Base-by-base conservation (phyloP, 1,284 basidiomycete genomes). In the Athelia sp. region DNA sequence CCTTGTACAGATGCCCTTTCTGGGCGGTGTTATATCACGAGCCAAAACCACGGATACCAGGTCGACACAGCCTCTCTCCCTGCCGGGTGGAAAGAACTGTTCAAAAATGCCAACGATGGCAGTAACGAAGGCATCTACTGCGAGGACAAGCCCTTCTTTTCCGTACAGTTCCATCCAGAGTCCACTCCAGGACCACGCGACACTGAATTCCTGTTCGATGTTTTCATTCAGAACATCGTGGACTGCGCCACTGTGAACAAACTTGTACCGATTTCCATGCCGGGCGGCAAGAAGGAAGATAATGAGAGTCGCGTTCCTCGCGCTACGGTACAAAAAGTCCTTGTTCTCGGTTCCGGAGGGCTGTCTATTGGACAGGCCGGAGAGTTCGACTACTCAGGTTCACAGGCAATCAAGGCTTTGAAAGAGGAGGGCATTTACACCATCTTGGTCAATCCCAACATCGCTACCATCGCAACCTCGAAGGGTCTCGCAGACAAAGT, bases 91-190 rank as follows among this genome's bases (percentile, higher is more conserved):
- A 87, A 87, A 64, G 92, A 95, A 63, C 76, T 99, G 23, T 99
- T 98, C 76, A 78, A 79, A 62, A 99, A 99, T 64, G 96, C 97
- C 51, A 99, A 99, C 72, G 97, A 99, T 63, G 83, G 82, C 51
- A 94, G 90, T 62, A 99, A 99, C 69, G 97, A 99, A 69, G 97
- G 97, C 60, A 97, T 99, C 62, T 97, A 94, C 73, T 93, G 82
- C 67, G 84, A 87, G 56, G 81, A 84, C 63, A 89, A 87, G 58
- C 96, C 96, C 1, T 97, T 92, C 78, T 99, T 99, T 72, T 97
- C 93, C 36, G 96, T 99, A n/a, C 97, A 99, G 67, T 99, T 99
- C 78, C 97, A 99, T 69, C 97, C 97, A 32, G 97, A 99, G 69
- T 96, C 93, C 34, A 94, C 92, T 3, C 95, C 97, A n/a, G 97